A percentile compares a stretch with the other conserved stretches of the same genome.
Evolutionary conservation across 2,329 filamentous ascomycete species (phyloP).

Genomic region (Botryotinia calthae): DNA sequence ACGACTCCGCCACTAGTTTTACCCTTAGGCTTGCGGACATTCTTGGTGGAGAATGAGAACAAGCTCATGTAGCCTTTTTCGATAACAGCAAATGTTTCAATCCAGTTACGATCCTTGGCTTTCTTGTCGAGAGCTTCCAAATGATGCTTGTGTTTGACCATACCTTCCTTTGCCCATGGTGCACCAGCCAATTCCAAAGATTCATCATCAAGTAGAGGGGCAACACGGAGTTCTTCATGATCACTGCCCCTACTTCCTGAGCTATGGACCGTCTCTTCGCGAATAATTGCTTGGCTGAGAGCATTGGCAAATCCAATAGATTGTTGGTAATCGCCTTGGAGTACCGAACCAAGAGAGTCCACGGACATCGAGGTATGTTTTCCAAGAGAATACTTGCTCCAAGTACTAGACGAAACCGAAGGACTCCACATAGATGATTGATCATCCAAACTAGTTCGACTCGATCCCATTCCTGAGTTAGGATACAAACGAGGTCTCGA

Average conservation of each 20-base stretch:
- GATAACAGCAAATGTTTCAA: constrained; percentile 91
- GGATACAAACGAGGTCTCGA: constrained; percentile 75
- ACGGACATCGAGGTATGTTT: constrained; percentile 90
- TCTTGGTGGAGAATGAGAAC: constrained; percentile 88
- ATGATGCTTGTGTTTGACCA: constrained; percentile 94
- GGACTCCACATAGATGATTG: constrained; percentile 89
- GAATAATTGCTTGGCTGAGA: constrained; percentile 92
- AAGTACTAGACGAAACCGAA: constrained; percentile 74
- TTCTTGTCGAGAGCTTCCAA: constrained; percentile 87
- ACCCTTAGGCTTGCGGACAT: constrained; percentile 63
- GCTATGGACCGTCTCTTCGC: constrained; percentile 69
- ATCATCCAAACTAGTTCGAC: constrained; percentile 91
- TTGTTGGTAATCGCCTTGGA: constrained; percentile 83
- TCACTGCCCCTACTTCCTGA: constrained; percentile 39
- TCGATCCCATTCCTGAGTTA: constrained; percentile 80
- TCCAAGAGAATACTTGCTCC: constrained; percentile 90
- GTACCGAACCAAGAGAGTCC: constrained; percentile 79
- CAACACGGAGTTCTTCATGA: constrained; percentile 42
- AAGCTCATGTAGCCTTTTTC: constrained; percentile 92
- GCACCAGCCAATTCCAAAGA: constrained; percentile 86
- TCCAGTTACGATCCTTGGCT: constrained; percentile 92
- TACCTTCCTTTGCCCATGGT: constrained; percentile 98
- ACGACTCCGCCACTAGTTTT: constrained; percentile 62
- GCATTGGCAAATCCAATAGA: constrained; percentile 98
- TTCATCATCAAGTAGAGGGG: constrained; percentile 83